Evolutionary conservation across 1,284 basidiomycete species (phyloP).

Genomic region (Ustilago loliicola): DNA sequence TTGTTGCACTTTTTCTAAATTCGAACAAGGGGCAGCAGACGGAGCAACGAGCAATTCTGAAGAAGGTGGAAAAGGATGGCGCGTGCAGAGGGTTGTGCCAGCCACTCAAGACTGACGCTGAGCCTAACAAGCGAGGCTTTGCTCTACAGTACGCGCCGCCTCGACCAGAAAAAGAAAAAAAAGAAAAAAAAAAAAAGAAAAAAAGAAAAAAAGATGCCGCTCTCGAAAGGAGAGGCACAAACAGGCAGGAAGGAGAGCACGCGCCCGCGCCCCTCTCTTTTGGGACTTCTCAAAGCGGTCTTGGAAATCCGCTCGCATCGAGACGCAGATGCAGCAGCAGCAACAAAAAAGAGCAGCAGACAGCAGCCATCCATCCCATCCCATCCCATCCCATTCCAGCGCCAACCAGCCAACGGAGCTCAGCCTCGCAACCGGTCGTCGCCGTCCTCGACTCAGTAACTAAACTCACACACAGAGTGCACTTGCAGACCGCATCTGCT

Average conservation of each 20-base stretch:
- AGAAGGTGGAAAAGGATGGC: background rate
- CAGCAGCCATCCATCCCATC: background rate
- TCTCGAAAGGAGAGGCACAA: background rate
- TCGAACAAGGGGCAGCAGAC: no score
- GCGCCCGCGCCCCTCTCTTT: background rate
- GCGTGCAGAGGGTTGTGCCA: background rate
- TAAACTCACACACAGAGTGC: background rate
- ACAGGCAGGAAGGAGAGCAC: background rate
- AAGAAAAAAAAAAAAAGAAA: background rate
- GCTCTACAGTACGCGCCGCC: no score
- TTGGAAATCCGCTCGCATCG: constrained; percentile 10
- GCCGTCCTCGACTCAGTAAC: constrained; percentile 1
- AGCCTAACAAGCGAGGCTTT: background rate
- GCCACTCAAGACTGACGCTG: background rate
- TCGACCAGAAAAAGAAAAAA: background rate
- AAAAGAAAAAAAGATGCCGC: no score
- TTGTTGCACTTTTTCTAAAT: no score
- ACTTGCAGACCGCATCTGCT: constrained; percentile 2
- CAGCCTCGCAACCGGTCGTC: constrained; percentile 3
- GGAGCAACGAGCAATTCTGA: background rate
- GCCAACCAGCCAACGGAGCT: background rate
- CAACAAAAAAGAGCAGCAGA: background rate
- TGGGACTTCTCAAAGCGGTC: background rate
- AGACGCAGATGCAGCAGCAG: background rate
- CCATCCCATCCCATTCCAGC: background rate